These are phyloP conservation scores for Pythium vanterpoolii DNA, from an alignment of 352 stramenopile species.

Conservation along the genomic window DNA sequence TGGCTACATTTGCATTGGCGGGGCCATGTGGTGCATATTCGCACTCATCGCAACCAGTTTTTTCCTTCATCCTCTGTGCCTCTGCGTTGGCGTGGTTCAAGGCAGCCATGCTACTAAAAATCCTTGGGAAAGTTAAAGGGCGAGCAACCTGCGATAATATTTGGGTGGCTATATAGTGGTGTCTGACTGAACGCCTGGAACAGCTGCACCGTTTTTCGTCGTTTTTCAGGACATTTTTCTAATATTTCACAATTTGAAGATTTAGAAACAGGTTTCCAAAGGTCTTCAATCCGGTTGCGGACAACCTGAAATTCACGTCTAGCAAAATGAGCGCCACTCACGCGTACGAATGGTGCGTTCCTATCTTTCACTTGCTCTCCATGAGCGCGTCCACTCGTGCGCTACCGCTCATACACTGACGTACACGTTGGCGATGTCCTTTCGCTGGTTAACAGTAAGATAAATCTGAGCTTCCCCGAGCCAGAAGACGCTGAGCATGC, in stretches of 20 bases:
- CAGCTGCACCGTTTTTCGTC: too few relatives aligned
- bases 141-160: too few relatives aligned
- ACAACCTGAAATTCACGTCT: not conserved
- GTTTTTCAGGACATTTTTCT: not conserved
- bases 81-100: too few relatives aligned
- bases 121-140: not conserved
- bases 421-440: not conserved
- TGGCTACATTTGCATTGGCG: not conserved
- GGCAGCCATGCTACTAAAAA: too few relatives aligned
- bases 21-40: too few relatives aligned
- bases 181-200: too few relatives aligned
- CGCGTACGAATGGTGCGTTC: conserved; percentile 70
- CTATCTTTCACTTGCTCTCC: not conserved
- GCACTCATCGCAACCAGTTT: too few relatives aligned
- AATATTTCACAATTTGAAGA: not conserved
- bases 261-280: conserved; percentile 13
- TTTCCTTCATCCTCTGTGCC: too few relatives aligned
- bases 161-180: too few relatives aligned
- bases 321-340: conserved; percentile 46
- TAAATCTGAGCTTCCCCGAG: conserved; percentile 63
- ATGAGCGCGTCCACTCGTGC: not conserved
- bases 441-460: conserved; percentile 35
- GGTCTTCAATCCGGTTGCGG: not conserved
- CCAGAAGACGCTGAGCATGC: conserved; percentile 63
- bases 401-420: not conserved